Conservation (phyloP, 2,329 filamentous ascomycete genomes). For the Pestalotiopsis sp. region DNA sequence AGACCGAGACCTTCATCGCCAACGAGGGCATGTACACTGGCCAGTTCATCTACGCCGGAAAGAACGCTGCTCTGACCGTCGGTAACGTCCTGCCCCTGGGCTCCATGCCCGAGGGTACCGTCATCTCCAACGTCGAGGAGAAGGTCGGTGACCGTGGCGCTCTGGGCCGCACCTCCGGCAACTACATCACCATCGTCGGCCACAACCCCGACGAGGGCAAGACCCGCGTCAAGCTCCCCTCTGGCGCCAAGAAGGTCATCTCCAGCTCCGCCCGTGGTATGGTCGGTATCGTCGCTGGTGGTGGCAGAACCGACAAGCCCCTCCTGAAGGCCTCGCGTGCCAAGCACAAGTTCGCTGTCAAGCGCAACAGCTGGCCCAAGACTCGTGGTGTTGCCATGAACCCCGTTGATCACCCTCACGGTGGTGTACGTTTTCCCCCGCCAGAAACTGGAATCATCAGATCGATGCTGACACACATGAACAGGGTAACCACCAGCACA, state of each 20-base stretch:
- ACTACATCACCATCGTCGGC: conserved; percentile 98
- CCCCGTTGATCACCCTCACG: conserved; percentile 98
- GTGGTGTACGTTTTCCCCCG: conserved; percentile 65
- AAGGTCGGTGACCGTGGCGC: conserved; percentile 96
- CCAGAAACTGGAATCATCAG: background rate
- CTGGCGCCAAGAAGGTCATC: conserved; percentile 98
- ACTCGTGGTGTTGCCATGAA: conserved; percentile 99
- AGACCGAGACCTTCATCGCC: conserved; percentile 99
- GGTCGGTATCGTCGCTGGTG: conserved; percentile 99
- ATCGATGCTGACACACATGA: conserved; percentile 42
- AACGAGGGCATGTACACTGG: conserved; percentile 99
- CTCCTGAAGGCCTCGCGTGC: conserved; percentile 98
- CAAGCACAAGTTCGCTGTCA: conserved; percentile 99
- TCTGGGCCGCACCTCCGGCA: conserved; percentile 95
- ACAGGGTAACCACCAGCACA: conserved; percentile 99
- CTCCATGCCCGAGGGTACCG: conserved; percentile 97
- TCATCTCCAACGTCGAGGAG: conserved; percentile 99
- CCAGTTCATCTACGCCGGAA: conserved; percentile 99
- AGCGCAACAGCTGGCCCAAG: conserved; percentile 99
- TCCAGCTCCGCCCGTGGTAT: conserved; percentile 91
- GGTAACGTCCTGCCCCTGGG: conserved; percentile 96
- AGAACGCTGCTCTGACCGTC: conserved; percentile 95
- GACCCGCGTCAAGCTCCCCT: conserved; percentile 99
- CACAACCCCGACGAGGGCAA: conserved; percentile 99
- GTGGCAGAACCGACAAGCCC: conserved; percentile 99